These are phyloP conservation scores for Colletotrichum orbiculare DNA, from an alignment of 2,329 filamentous ascomycete genomes.

Conservation along the genomic window DNA sequence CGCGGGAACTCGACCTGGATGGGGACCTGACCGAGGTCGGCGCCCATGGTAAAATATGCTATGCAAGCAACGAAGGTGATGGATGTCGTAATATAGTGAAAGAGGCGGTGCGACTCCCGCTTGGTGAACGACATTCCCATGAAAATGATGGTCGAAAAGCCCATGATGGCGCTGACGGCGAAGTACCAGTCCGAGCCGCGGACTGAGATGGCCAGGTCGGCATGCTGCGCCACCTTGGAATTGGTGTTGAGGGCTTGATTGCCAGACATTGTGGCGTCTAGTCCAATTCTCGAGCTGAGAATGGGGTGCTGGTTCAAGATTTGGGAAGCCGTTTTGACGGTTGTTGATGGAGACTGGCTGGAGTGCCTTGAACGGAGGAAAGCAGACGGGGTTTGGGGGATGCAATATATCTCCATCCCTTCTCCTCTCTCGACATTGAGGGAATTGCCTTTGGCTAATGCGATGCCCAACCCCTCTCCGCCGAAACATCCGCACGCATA, in stretches of 20 bases:
- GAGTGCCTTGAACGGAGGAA: background rate
- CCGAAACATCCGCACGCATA: slow-evolving; percentile 22
- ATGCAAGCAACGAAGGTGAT: slow-evolving; percentile 70
- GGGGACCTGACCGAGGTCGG: slow-evolving; percentile 71
- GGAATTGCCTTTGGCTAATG: no score
- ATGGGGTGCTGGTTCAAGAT: background rate
- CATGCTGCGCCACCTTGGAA: slow-evolving; percentile 57
- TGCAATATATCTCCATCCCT: slow-evolving; percentile 27
- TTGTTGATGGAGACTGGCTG: background rate
- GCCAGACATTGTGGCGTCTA: slow-evolving; percentile 41
- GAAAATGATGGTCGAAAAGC: slow-evolving; percentile 62
- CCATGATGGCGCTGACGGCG: slow-evolving; percentile 70
- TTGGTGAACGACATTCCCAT: slow-evolving; percentile 63
- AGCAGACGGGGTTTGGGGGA: background rate
- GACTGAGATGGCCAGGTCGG: slow-evolving; percentile 67
- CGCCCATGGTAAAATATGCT: slow-evolving; percentile 75
- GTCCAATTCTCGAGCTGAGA: background rate
- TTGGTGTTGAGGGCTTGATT: slow-evolving; percentile 61
- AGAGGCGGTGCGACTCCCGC: slow-evolving; percentile 65
- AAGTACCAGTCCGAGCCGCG: slow-evolving; percentile 73
- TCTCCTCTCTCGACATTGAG: background rate
- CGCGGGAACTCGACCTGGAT: slow-evolving; percentile 69
- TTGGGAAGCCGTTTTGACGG: background rate
- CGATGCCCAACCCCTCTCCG: slow-evolving; percentile 18
- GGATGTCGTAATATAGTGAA: slow-evolving; percentile 72